A percentile compares a stretch with the other conserved stretches of the same genome.
Conservation (phyloP, 371 early-diverging fungal genomes). For the Mortierella sp. region DNA sequence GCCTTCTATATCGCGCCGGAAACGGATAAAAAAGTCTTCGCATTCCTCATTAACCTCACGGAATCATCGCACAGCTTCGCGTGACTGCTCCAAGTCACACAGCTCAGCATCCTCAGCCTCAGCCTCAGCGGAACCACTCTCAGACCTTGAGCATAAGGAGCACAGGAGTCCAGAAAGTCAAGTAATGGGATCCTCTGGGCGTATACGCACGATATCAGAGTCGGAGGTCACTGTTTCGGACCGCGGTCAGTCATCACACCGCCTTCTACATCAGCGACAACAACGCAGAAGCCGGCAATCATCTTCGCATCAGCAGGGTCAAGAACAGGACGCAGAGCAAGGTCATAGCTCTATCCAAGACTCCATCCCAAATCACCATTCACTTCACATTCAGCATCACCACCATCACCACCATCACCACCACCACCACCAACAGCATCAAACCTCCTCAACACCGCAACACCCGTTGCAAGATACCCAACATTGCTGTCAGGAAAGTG, state of each 20-base stretch:
- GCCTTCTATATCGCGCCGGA: slow-evolving; percentile 39
- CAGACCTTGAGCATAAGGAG: slow-evolving; percentile 9
- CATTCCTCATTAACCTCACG: slow-evolving; percentile 8
- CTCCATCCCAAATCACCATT: neutral
- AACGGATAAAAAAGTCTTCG: slow-evolving; percentile 42
- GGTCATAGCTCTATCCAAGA: slow-evolving; percentile 5
- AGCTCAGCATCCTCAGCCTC: neutral
- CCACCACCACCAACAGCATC: slow-evolving; percentile 6
- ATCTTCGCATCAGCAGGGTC: slow-evolving; percentile 17
- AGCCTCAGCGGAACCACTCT: neutral
- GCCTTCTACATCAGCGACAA: slow-evolving; percentile 13
- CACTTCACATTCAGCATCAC: slow-evolving; percentile 18
- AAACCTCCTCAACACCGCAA: slow-evolving; percentile 17
- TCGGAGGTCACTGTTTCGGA: slow-evolving; percentile 34
- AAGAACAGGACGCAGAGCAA: slow-evolving; percentile 5
- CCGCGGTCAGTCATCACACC: slow-evolving; percentile 14
- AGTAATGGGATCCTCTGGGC: slow-evolving; percentile 34
- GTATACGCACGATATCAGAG: slow-evolving; percentile 41
- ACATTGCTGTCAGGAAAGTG: neutral
- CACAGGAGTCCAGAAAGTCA: neutral
- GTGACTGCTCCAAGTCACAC: slow-evolving; percentile 23
- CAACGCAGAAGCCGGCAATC: slow-evolving; percentile 9
- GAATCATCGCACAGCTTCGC: slow-evolving; percentile 27
- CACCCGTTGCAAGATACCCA: slow-evolving; percentile 21
- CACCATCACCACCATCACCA: slow-evolving; percentile 17